Evolutionary conservation across 306 rosid species (phyloP).

Genomic region (Quillaja saponaria): DNA sequence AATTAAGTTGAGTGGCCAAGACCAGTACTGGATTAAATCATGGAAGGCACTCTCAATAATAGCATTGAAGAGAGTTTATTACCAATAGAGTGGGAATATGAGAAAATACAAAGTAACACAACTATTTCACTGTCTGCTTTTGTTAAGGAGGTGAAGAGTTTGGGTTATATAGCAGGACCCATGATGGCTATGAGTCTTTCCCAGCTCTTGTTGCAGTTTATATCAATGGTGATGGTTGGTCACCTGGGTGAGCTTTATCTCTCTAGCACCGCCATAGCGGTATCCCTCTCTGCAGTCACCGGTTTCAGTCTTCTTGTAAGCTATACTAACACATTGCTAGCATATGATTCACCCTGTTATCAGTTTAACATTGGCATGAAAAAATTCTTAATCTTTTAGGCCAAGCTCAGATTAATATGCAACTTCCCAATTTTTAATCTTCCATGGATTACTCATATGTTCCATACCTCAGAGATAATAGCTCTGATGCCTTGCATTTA

Average conservation of each 20-base stretch:
- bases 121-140: constrained; percentile 11
- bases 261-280: constrained; percentile 38
- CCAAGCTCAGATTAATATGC: too few relatives aligned
- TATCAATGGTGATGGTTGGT: constrained; percentile 41
- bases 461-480: too few relatives aligned
- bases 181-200: constrained; percentile 28
- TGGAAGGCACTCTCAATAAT: neutral
- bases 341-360: too few relatives aligned
- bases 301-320: constrained; percentile 44
- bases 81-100: constrained; percentile 10
- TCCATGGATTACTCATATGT: too few relatives aligned
- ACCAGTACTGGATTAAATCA: too few relatives aligned
- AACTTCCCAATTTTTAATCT: too few relatives aligned
- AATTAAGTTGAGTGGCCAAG: too few relatives aligned
- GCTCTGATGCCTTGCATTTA: too few relatives aligned
- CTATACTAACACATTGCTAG: too few relatives aligned
- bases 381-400: too few relatives aligned
- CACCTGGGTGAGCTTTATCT: constrained; percentile 41
- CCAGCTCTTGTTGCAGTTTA: constrained; percentile 33
- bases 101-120: neutral
- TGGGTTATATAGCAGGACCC: constrained; percentile 33
- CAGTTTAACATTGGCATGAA: too few relatives aligned
- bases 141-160: constrained; percentile 33
- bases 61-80: constrained; percentile 20
- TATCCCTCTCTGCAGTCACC: constrained; percentile 34